Evolutionary conservation across 345 rosid genomes (phyloP).

Genomic region (Arabidopsis thaliana): TAIR10.1 NC_003076.8:20736001-20736500

Average conservation of each 20-base stretch:
- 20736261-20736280: background rate
- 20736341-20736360: conserved; percentile 21
- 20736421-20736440: conserved; percentile 39
- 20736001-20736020: background rate
- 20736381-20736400: conserved; percentile 24
- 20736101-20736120: no score
- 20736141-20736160: no score
- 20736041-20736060: background rate
- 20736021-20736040: background rate
- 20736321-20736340: conserved; percentile 28
- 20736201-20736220: background rate
- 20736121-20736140: no score
- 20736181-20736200: background rate
- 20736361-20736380: conserved; percentile 24
- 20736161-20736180: background rate
- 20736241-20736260: background rate
- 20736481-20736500: conserved; percentile 78
- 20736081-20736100: no score
- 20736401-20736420: conserved; percentile 27
- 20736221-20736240: background rate
- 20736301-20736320: conserved; percentile 23
- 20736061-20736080: background rate
- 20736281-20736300: background rate
- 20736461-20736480: conserved; percentile 74
- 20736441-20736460: conserved; percentile 45